Base-by-base conservation (phyloP, 306 rosid species). In the Echinosophora koreensis region DNA sequence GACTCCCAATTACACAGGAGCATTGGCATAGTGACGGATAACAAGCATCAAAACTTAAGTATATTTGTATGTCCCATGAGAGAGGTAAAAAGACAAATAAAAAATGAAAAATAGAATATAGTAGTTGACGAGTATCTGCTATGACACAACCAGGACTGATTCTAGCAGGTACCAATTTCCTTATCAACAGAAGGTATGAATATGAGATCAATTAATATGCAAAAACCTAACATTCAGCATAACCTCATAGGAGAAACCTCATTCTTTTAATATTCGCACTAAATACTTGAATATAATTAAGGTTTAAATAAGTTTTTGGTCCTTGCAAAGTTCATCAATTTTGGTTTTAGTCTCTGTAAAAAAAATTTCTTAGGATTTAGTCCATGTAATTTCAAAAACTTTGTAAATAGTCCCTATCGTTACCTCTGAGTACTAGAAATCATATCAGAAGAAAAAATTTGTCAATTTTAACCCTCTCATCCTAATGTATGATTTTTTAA, bases 251-350 rank as follows among this genome's bases (percentile, higher is more conserved):
- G 66, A 22, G 63, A 60, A 68, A 69, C 66, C 66, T 52, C 62
- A 52, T 76, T 62, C 81, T 69, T 76, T 60, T 60, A 15, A 22
- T 55, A 51, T 32, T 67, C 39, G 10, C 54, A n/a, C 17, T 13
- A 15, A n/a, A 76, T 30, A 67, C 47, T 38, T 47, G 28, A n/a
- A 74, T 67, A 38, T n/a, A n/a, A n/a, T n/a, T n/a, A n/a, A n/a
- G n/a, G n/a, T n/a, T n/a, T n/a, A n/a, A n/a, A n/a, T n/a, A n/a
- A n/a, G n/a, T n/a, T n/a, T n/a, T n/a, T n/a, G n/a, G n/a, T n/a
- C n/a, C n/a, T n/a, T n/a, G n/a, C n/a, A n/a, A n/a, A n/a, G n/a
- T n/a, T n/a, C n/a, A n/a, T n/a, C n/a, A n/a, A n/a, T n/a, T n/a
- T n/a, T n/a, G n/a, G n/a, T n/a, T n/a, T n/a, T n/a, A n/a, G n/a